Evolutionary conservation across 2,329 filamentous ascomycete genomes (phyloP), one percentile per base, ranked within the genome.

Genomic region (Phialophora macrospora): DNA sequence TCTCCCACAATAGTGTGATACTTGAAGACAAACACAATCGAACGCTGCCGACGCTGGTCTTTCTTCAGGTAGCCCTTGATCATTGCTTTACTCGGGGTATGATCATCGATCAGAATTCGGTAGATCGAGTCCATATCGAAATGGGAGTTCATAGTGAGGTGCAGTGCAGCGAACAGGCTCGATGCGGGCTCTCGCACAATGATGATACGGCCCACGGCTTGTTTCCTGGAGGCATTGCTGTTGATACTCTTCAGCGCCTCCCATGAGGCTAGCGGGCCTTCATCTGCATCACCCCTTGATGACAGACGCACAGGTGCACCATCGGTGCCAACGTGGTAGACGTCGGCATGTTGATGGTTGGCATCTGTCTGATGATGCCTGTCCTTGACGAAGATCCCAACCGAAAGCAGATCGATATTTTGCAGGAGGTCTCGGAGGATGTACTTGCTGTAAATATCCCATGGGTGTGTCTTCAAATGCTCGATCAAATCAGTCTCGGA

Each of bases 101-200:
- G n/a, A n/a, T 83, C 81, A 12, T 82, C 79, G 4, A 87, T 80
- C 17, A 89, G 77, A 67, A 86, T 80, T 17, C 76, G 74, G 64
- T 85, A 84, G 1, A 89, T 77, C 67, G 88, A 86, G 55, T 87
- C 82, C 83, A 88, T 86, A 71, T 89, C 86, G 68, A 88, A 88
- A 64, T 84, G 77, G 12, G 81, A 73, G 30, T 81, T 78, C 78
- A 88, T 82, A 2, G 85, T 85, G 62, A 87, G 76, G 72, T 88
- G 86, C 1, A 87, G 77, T 0, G 85, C 84, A 1, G 83, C 86
- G 59, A 88, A 85, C 41, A 87, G 80, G 6, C 88, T 80, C 0
- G 87, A 84, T 1, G 85, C 84, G 1, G 86, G 86, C 69, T 89
- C 87, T 68, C 87, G 81, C 28, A 88, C 79, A 66, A 88, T 85